These are phyloP conservation scores for Rhynchospora pubera DNA, from an alignment of 176 grass and related monocot genomes.

Conservation along the genomic window DNA sequence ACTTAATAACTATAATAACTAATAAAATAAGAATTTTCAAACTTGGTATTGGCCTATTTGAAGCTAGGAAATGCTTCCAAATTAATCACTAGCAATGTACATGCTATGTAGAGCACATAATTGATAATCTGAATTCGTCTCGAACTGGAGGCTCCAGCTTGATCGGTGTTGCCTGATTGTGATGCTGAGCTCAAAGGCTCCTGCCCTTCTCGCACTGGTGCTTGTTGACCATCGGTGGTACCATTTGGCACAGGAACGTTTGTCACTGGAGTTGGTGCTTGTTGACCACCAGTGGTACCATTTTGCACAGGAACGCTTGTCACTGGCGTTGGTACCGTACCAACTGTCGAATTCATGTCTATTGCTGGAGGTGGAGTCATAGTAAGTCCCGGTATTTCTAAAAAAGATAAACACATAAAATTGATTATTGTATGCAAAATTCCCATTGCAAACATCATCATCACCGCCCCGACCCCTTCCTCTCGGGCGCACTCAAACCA, in stretches of 20 bases:
- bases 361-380: background rate
- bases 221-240: background rate
- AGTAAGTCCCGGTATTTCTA: background rate
- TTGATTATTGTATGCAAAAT: background rate
- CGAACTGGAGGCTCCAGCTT: background rate
- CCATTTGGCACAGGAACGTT: background rate
- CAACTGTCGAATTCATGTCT: background rate
- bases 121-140: background rate
- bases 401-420: background rate
- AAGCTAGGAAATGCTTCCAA: background rate
- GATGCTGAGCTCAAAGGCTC: background rate
- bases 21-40: background rate
- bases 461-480: background rate
- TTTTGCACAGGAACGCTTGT: too few relatives aligned
- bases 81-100: background rate
- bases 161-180: background rate
- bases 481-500: too few relatives aligned
- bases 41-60: background rate
- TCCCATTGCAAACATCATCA: background rate
- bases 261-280: background rate
- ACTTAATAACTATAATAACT: background rate
- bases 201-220: conserved; percentile 11
- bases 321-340: background rate
- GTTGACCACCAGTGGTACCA: too few relatives aligned
- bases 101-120: background rate